A percentile compares a stretch with the other conserved stretches of the same genome.
Conservation (phyloP, 176 grass and related monocot species). For the Chloris gayana region DNA sequence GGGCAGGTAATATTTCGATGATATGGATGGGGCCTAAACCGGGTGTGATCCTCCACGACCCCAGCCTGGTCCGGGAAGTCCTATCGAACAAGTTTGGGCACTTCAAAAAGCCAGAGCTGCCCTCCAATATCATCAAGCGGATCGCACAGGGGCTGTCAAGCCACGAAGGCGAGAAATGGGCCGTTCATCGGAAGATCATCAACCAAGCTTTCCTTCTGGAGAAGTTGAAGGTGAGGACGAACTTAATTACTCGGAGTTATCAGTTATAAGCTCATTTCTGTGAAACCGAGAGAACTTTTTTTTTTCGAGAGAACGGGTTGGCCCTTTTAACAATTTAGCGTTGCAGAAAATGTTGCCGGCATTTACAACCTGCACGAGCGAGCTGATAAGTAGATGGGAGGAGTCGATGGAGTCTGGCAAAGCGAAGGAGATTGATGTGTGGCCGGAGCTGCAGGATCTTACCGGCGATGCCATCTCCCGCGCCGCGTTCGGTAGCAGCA, state of each 20-base stretch:
- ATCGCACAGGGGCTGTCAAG: background rate
- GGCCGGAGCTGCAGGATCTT: constrained; percentile 46
- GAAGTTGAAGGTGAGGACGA: constrained; percentile 52
- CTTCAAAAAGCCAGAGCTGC: constrained; percentile 1
- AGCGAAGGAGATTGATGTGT: constrained; percentile 23
- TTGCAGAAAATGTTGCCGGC: constrained; percentile 48
- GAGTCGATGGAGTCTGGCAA: background rate
- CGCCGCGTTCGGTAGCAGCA: constrained; percentile 71
- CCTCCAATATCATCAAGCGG: background rate
- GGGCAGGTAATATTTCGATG: constrained; percentile 48
- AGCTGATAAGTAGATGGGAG: constrained; percentile 48
- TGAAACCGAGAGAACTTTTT: too few species aligned
- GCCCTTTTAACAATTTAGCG: background rate
- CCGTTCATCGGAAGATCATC: constrained; percentile 53
- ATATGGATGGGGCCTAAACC: constrained; percentile 45
- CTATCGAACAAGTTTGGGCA: constrained; percentile 34
- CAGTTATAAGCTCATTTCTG: too few species aligned
- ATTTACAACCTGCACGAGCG: constrained; percentile 35
- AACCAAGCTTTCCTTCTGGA: constrained; percentile 63
- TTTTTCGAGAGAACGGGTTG: too few species aligned
- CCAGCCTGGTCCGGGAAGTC: constrained; percentile 38
- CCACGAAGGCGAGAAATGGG: constrained; percentile 66
- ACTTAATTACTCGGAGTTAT: background rate
- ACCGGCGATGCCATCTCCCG: constrained; percentile 47
- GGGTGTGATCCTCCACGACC: constrained; percentile 35